Conservation (phyloP, 257 asterid genomes). For the Vinca minor region DNA sequence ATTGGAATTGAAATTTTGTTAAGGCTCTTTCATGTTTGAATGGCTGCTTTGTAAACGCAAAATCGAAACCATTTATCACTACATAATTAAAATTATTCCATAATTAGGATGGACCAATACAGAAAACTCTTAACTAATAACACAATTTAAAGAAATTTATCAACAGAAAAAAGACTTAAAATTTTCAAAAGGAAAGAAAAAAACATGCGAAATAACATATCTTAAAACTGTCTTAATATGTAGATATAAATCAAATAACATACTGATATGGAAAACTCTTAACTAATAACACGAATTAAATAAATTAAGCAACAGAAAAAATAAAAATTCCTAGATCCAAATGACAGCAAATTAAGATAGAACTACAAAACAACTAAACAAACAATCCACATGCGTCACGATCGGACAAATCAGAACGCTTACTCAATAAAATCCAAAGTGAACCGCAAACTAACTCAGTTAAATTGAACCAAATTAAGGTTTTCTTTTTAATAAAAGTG, state of each 20-base stretch:
- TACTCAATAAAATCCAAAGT: slow-evolving; percentile 9
- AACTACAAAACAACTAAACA: slow-evolving; percentile 10
- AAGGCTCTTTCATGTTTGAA: neutral
- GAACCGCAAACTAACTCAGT: slow-evolving; percentile 3
- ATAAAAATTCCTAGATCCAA: slow-evolving; percentile 43
- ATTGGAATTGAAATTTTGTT: no score
- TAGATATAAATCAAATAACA: no score
- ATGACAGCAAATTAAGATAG: slow-evolving; percentile 12
- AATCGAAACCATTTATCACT: neutral
- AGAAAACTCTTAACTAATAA: neutral
- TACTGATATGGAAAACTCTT: no score
- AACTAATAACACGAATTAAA: no score
- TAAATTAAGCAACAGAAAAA: slow-evolving; percentile 1
- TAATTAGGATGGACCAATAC: neutral
- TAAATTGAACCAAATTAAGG: slow-evolving; percentile 46
- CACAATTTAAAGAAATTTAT: no score
- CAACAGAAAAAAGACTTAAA: no score
- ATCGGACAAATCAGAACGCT: neutral
- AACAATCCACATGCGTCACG: slow-evolving; percentile 17
- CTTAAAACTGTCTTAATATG: no score
- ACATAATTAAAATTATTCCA: neutral
- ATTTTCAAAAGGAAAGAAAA: no score
- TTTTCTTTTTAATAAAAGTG: slow-evolving; percentile 24
- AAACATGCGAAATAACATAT: no score
- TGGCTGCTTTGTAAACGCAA: neutral